Conservation (phyloP, 2,329 filamentous ascomycete genomes). For the Cylindrodendrum hubeiense region DNA sequence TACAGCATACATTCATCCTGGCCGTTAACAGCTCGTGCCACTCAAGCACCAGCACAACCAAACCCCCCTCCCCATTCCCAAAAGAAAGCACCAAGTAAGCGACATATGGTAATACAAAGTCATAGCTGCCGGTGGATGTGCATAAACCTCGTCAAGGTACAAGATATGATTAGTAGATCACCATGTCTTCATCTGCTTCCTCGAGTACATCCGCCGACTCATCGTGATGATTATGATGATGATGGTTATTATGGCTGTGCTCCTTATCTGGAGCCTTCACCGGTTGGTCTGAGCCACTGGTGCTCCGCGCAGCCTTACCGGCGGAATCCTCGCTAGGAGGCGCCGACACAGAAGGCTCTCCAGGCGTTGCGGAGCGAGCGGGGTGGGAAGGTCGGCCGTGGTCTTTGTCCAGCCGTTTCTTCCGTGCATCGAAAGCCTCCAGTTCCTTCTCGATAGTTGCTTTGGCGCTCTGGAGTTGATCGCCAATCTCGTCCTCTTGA, state of each 20-base stretch:
- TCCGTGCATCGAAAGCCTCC: slow-evolving; percentile 69
- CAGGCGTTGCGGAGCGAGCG: slow-evolving; percentile 12
- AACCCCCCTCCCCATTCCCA: background rate
- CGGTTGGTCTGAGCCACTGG: slow-evolving; percentile 19
- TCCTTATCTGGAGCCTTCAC: slow-evolving; percentile 27
- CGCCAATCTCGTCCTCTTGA: slow-evolving; percentile 78
- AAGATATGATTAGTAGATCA: slow-evolving; percentile 78
- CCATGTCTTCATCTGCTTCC: slow-evolving; percentile 88
- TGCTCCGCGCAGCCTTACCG: slow-evolving; percentile 18
- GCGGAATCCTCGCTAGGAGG: slow-evolving; percentile 23
- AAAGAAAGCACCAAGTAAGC: slow-evolving; percentile 2
- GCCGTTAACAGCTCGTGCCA: slow-evolving; percentile 1
- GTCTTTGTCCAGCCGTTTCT: slow-evolving; percentile 52
- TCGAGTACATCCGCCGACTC: slow-evolving; percentile 83
- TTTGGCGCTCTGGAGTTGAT: slow-evolving; percentile 77
- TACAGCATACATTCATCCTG: slow-evolving; percentile 1
- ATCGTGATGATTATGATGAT: slow-evolving; percentile 67
- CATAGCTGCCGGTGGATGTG: background rate
- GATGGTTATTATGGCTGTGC: slow-evolving; percentile 19
- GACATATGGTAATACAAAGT: background rate
- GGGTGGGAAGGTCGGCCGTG: slow-evolving; percentile 30
- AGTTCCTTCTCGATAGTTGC: slow-evolving; percentile 73
- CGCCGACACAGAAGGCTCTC: slow-evolving; percentile 31
- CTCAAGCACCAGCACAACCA: background rate
- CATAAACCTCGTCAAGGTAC: background rate